Conservation (phyloP, 2,329 filamentous ascomycete species). For the Aspergillus versicolor region DNA sequence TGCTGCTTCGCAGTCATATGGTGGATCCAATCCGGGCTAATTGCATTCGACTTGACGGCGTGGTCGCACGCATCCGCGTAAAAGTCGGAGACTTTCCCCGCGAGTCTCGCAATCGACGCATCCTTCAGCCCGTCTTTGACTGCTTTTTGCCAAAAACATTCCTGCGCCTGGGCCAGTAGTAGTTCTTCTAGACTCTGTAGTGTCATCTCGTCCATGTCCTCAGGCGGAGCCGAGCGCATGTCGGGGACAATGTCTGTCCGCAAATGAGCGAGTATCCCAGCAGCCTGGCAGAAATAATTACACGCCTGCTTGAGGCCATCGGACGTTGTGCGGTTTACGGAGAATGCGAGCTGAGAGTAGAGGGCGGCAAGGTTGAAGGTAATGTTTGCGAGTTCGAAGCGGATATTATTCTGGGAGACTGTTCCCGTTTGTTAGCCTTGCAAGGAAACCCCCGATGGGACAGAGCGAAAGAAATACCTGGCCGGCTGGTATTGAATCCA, state of each 20-base stretch:
- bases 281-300: conserved; percentile 84
- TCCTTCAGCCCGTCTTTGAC: conserved; percentile 94
- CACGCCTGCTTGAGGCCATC: conserved; percentile 86
- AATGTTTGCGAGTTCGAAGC: conserved; percentile 86
- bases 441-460: neutral
- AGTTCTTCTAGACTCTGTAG: conserved; percentile 80
- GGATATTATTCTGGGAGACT: conserved; percentile 64
- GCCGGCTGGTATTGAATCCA: conserved; percentile 80
- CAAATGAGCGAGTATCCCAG: conserved; percentile 78
- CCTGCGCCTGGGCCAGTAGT: conserved; percentile 87
- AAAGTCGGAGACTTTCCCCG: conserved; percentile 85
- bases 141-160: conserved; percentile 98
- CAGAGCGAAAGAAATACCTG: conserved; percentile 39
- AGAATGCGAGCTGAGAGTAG: conserved; percentile 87
- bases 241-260: conserved; percentile 76
- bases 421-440: neutral
- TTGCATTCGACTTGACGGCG: conserved; percentile 82
- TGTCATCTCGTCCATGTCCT: conserved; percentile 92
- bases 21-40: conserved; percentile 95
- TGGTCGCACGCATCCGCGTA: conserved; percentile 82
- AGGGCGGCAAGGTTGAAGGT: conserved; percentile 91
- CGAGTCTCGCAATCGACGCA: conserved; percentile 84
- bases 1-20: conserved; percentile 97
- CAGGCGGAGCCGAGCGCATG: conserved; percentile 77
- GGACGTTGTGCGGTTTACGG: conserved; percentile 71